These are phyloP conservation scores for Mercurialis annua DNA, from an alignment of 345 rosid genomes.

Conservation along the genomic window DNA sequence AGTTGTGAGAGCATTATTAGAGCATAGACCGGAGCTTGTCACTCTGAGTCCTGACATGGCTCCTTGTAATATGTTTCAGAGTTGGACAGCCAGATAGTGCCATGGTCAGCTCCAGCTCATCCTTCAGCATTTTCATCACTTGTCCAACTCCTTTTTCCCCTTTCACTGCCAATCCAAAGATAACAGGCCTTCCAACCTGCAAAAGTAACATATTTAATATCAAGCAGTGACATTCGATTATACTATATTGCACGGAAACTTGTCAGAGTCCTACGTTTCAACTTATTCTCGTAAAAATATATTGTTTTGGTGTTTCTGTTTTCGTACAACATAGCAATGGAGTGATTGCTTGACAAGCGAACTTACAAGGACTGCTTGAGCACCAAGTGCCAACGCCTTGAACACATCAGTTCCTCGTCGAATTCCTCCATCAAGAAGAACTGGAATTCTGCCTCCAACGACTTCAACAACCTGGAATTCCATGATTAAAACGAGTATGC, in stretches of 20 bases:
- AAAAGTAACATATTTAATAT: not conserved
- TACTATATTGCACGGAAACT: no score
- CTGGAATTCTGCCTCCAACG: no score
- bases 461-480: conserved; percentile 56
- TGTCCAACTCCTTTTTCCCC: conserved; percentile 64
- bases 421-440: conserved; percentile 10
- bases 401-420: not conserved
- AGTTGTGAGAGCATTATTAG: conserved; percentile 12
- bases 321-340: conserved; percentile 34
- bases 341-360: not conserved
- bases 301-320: conserved; percentile 59
- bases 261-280: no score
- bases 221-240: no score
- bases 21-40: conserved; percentile 54
- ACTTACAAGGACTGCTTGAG: conserved; percentile 79
- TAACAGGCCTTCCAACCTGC: conserved; percentile 88
- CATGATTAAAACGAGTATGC: not conserved
- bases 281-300: no score
- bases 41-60: conserved; percentile 46
- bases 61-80: conserved; percentile 55
- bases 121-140: conserved; percentile 67
- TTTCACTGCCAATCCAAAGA: conserved; percentile 71
- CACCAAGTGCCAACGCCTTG: conserved; percentile 63
- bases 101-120: conserved; percentile 77
- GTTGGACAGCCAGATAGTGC: conserved; percentile 75